These are phyloP conservation scores for Leccinum uliginosum DNA, from an alignment of 768 basidiomycete species.

Conservation along the genomic window DNA sequence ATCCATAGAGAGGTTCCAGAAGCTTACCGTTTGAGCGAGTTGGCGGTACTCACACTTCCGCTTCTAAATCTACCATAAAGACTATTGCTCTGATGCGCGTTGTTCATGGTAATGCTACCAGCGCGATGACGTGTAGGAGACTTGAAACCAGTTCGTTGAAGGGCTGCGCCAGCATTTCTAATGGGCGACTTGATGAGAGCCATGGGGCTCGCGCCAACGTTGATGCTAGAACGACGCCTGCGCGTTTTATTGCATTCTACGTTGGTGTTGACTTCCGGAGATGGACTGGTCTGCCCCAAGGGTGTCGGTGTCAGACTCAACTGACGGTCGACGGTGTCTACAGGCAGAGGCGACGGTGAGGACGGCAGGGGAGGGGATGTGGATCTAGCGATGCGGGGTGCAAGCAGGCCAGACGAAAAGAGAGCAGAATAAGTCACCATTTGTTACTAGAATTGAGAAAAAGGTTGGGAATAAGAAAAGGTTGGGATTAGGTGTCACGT, in stretches of 20 bases:
- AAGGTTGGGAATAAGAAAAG: conserved; percentile 9
- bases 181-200: conserved; percentile 54
- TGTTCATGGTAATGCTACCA: conserved; percentile 38
- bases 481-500: neutral
- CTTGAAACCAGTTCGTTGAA: conserved; percentile 41
- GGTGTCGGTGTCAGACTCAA: conserved; percentile 36
- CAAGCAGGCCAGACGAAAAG: conserved; percentile 68
- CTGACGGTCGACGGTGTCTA: conserved; percentile 35
- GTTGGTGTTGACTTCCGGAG: conserved; percentile 18
- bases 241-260: conserved; percentile 44
- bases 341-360: conserved; percentile 19
- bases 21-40: conserved; percentile 31
- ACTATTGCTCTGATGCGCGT: conserved; percentile 36
- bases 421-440: conserved; percentile 57
- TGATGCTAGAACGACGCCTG: conserved; percentile 61
- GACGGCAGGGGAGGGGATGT: conserved; percentile 25
- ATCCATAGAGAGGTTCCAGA: neutral
- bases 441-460: too few relatives aligned
- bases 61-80: conserved; percentile 52
- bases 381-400: conserved; percentile 35
- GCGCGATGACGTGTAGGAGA: conserved; percentile 42
- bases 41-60: conserved; percentile 42
- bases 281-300: conserved; percentile 20
- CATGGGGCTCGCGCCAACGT: conserved; percentile 50
- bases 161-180: conserved; percentile 46